Base-by-base conservation (phyloP, 2,329 filamentous ascomycete genomes). In the Alternaria consortialis region DNA sequence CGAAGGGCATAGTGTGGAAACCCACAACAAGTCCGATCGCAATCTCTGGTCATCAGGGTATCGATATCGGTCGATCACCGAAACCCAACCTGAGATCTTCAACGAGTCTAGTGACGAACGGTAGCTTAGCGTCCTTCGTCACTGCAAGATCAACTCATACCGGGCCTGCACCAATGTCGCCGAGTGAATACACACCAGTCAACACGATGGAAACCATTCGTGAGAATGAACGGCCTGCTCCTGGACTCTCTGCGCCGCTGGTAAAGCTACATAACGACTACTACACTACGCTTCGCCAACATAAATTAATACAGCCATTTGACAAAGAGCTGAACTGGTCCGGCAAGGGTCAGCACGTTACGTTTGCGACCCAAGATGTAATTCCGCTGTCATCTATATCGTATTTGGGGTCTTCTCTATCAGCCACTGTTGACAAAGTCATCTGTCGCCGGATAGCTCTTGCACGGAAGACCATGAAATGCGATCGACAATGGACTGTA, bases 291-390 rank as follows among this genome's bases (percentile, higher is more conserved):
- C 56, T 63, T 20, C 37, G 11, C 1, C 8, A 27, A 27, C 29
- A 37, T 27, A 25, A 55, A 11, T 43, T 58, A 27, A 25, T 53
- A 4, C 44, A 51, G 27, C 53, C 59, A 7, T 58, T 52, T n/a
- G 53, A 66, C 4, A 53, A 56, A 13, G 66, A 67, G 32, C 32
- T 66, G 8, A 67, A 71, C 25, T 73, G 69, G 69, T 73, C 70
- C 11, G 68, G 69, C 0, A 64, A 59, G 39, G 70, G 69, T 2
- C 69, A 73, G 31, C 67, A 72, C 42, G 65, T 70, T 4, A 62
- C 56, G 1, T 73, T 63, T 42, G 6, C 39, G 4, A 25, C 51
- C 2, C 31, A 47, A 5, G 68, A 72, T 17, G 12, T 23, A 0
- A 34, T 69, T 1, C 69, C 67, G 2, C 40, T 73, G 0, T n/a